phyloP scores from a whole-genome alignment of 768 basidiomycete genomes.

The Suillus bovinus region DNA sequence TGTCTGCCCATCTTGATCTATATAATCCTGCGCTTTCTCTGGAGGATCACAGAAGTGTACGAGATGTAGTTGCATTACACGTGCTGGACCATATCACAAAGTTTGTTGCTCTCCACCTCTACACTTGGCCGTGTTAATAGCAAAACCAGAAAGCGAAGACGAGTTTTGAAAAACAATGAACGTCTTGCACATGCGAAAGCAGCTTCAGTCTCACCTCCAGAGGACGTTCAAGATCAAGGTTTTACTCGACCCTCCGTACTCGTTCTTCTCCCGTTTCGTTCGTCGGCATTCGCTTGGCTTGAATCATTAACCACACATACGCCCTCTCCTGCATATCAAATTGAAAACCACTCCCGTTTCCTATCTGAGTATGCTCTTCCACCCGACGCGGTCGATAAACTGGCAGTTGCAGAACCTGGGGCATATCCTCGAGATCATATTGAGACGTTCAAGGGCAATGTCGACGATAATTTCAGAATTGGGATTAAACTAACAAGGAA shows the following conservation, averaged over 20 bases:
- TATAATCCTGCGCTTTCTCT: conserved; percentile 68
- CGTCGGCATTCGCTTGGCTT: conserved; percentile 82
- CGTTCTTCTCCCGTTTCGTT: conserved; percentile 91
- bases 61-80: conserved; percentile 77
- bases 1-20: conserved; percentile 74
- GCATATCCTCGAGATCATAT: conserved; percentile 88
- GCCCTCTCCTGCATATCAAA: conserved; percentile 69
- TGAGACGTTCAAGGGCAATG: conserved; percentile 93
- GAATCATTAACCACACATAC: conserved; percentile 77
- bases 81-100: conserved; percentile 87
- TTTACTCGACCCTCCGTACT: conserved; percentile 96
- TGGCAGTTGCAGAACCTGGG: conserved; percentile 69
- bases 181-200: conserved; percentile 75
- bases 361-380: conserved; percentile 82
- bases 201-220: conserved; percentile 53
- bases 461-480: conserved; percentile 92
- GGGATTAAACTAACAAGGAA: conserved; percentile 93
- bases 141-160: conserved; percentile 77
- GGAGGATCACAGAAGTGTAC: conserved; percentile 59
- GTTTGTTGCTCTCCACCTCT: conserved; percentile 39
- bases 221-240: conserved; percentile 92
- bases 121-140: not conserved
- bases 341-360: conserved; percentile 89
- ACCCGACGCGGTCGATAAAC: conserved; percentile 75
- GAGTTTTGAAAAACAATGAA: conserved; percentile 92